Conservation (phyloP, 306 rosid genomes). For the Vigna radiata region DNA sequence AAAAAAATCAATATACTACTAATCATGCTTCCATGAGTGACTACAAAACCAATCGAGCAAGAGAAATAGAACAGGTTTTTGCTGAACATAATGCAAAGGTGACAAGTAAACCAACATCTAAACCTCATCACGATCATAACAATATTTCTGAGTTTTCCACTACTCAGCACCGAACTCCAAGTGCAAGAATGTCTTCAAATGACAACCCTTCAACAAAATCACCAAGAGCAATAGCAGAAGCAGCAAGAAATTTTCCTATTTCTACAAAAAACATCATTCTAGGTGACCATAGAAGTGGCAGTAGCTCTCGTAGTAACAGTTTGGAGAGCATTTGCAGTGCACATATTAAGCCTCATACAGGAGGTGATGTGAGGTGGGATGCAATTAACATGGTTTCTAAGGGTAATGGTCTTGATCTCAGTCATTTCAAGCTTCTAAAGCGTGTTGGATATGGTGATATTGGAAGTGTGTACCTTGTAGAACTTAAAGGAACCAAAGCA, state of each 20-base stretch:
- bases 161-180: conserved; percentile 32
- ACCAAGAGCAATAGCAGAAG: conserved; percentile 9
- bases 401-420: conserved; percentile 57
- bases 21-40: conserved; percentile 36
- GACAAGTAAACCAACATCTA: conserved; percentile 29
- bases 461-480: conserved; percentile 82
- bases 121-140: conserved; percentile 12
- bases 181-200: conserved; percentile 44
- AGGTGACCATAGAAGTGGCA: conserved; percentile 50
- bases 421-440: conserved; percentile 75
- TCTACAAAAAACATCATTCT: conserved; percentile 34
- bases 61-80: conserved; percentile 18
- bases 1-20: conserved; percentile 29
- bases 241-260: background rate
- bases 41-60: conserved; percentile 26
- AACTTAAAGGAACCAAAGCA: conserved; percentile 64
- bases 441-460: conserved; percentile 89
- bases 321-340: conserved; percentile 59
- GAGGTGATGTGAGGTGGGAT: conserved; percentile 91
- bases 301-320: conserved; percentile 64
- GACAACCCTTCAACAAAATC: conserved; percentile 44
- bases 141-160: conserved; percentile 39
- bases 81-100: conserved; percentile 38
- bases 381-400: conserved; percentile 65
- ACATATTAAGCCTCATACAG: conserved; percentile 77